Conservation (phyloP, 805 yeast genomes). For the Pichia manshurica region DNA sequence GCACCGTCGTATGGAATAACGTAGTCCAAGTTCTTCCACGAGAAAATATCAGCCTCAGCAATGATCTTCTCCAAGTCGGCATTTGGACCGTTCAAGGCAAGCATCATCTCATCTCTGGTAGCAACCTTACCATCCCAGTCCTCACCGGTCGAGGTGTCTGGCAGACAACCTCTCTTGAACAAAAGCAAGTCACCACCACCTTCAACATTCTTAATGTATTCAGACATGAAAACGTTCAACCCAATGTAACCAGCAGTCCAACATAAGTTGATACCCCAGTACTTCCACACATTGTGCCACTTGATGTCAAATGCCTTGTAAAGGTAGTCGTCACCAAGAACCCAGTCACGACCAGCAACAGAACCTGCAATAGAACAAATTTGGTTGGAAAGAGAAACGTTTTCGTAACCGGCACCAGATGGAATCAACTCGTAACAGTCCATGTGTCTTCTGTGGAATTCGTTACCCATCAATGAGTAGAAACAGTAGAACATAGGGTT, state of each 20-base stretch:
- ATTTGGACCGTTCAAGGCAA: slow-evolving; percentile 21
- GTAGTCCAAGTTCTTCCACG: slow-evolving; percentile 60
- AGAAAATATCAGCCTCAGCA: slow-evolving; percentile 43
- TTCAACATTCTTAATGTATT: slow-evolving; percentile 25
- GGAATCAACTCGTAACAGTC: slow-evolving; percentile 47
- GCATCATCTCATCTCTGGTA: slow-evolving; percentile 22
- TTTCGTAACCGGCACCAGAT: slow-evolving; percentile 42
- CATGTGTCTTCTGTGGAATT: slow-evolving; percentile 51
- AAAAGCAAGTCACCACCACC: slow-evolving; percentile 31
- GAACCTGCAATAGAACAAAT: slow-evolving; percentile 53
- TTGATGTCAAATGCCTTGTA: slow-evolving; percentile 42
- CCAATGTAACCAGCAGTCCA: slow-evolving; percentile 37
- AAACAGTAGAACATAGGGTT: slow-evolving; percentile 45
- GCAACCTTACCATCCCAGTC: slow-evolving; percentile 38
- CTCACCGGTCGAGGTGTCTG: slow-evolving; percentile 26
- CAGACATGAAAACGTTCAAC: slow-evolving; percentile 27
- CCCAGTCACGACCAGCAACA: slow-evolving; percentile 31
- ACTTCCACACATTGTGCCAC: slow-evolving; percentile 69
- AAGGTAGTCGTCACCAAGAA: slow-evolving; percentile 48
- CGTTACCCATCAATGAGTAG: slow-evolving; percentile 52
- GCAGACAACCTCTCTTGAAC: slow-evolving; percentile 25
- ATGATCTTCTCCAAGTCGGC: slow-evolving; percentile 28
- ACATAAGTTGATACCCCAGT: slow-evolving; percentile 50
- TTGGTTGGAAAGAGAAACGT: slow-evolving; percentile 34
- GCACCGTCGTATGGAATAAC: slow-evolving; percentile 45